Conservation (phyloP, 768 basidiomycete species). For the Serendipita sp. region DNA sequence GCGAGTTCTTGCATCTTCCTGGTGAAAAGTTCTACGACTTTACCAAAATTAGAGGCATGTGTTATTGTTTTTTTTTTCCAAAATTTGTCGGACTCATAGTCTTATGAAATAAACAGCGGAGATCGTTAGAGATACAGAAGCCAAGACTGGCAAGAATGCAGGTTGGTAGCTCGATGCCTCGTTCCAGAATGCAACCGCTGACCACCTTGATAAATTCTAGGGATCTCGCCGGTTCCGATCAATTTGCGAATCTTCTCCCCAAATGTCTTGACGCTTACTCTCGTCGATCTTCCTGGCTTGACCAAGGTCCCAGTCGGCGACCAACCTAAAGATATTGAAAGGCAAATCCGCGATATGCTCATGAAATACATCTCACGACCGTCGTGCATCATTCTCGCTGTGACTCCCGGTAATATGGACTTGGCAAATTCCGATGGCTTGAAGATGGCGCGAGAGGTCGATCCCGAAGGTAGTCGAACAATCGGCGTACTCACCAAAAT, state of each 20-base stretch:
- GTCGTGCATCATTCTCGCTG: conserved; percentile 90
- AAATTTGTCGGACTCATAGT: not conserved
- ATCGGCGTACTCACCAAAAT: conserved; percentile 98
- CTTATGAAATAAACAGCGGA: conserved; percentile 72
- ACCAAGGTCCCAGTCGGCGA: conserved; percentile 93
- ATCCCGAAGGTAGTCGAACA: conserved; percentile 90
- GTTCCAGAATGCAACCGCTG: not conserved
- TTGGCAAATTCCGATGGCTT: conserved; percentile 97
- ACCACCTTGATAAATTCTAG: conserved; percentile 19
- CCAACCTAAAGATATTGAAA: conserved; percentile 94
- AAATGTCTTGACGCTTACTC: conserved; percentile 88
- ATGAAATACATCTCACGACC: conserved; percentile 89
- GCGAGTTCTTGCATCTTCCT: conserved; percentile 92
- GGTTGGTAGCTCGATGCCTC: conserved; percentile 17
- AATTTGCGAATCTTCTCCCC: conserved; percentile 96
- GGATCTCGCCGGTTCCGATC: conserved; percentile 93
- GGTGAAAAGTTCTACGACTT: conserved; percentile 98
- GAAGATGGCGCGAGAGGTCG: conserved; percentile 90
- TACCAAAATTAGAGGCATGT: conserved; percentile 20
- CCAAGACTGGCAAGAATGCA: conserved; percentile 96
- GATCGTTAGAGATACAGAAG: conserved; percentile 92
- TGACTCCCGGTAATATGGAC: conserved; percentile 90
- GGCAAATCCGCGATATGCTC: conserved; percentile 93
- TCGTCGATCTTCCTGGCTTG: conserved; percentile 93
- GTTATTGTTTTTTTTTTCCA: not conserved